Evolutionary conservation across 768 basidiomycete species (phyloP), one percentile per base, ranked within the genome.

Genomic region (Amanita inopinata): DNA sequence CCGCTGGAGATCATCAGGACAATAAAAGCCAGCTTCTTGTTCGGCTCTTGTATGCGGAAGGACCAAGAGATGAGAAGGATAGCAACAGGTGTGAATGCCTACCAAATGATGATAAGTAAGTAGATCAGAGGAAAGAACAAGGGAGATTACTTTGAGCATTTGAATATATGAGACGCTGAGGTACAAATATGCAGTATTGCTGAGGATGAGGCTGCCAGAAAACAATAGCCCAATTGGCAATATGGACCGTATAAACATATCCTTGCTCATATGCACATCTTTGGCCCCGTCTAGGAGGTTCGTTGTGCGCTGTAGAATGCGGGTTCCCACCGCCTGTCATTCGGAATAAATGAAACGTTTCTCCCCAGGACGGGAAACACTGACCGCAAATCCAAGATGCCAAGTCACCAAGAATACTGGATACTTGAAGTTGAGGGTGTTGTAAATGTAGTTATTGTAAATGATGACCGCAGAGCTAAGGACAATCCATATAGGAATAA

Each of bases 121-220:
- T 9, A 24, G 33, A 15, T 22, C 8, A 22, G 28, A 37, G 39
- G 30, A 14, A 18, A 11, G 33, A 37, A 30, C 12, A 14, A 19
- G 32, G 10, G 22, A 30, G 5, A 51, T 24, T 28, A 82, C 84
- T 76, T 91, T 91, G 59, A 93, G 79, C 89, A 97, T 90, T 62
- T 98, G 94, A 52, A 98, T 97, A 63, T 94, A 98, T 0, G 88
- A 78, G 8, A 94, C 89, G 51, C 80, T 83, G 50, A 98, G 77
- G 53, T 89, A 82, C 15, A 96, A 79, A 61, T 93, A 94, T 2
- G 91, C 91, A 1, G 84, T 86, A 62, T 98, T 98, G 64, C 80
- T 84, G 46, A 93, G 70, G 53, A 97, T 69, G 42, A 98, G 76
- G 46, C 85, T 90, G 18, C 83, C 94, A 25, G 84, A 88, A 73